phyloP scores from a whole-genome alignment of 768 basidiomycete genomes.

The Pleurotus ostreatus region DNA sequence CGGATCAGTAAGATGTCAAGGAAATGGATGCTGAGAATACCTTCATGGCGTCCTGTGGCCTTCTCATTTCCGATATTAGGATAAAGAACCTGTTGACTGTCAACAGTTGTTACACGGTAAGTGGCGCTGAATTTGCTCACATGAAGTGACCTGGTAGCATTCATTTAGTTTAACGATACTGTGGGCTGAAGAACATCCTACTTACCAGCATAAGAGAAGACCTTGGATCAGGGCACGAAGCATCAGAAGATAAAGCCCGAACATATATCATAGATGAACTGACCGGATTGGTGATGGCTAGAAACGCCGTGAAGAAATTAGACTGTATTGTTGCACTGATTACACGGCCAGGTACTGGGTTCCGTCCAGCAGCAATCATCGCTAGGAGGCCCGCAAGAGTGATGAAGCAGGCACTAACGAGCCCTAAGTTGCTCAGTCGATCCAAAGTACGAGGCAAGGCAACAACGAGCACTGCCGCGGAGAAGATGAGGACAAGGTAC shows the following conservation, averaged over 20 bases:
- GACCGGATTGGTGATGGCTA: conserved; percentile 52
- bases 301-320: conserved; percentile 44
- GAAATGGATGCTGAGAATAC: conserved; percentile 17
- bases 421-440: conserved; percentile 41
- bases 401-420: conserved; percentile 39
- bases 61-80: conserved; percentile 52
- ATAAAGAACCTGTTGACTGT: conserved; percentile 43
- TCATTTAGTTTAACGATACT: too few species aligned
- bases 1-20: neutral
- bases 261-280: conserved; percentile 8
- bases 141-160: conserved; percentile 43
- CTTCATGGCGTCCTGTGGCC: conserved; percentile 53
- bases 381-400: conserved; percentile 40
- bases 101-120: too few species aligned
- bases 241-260: neutral
- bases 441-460: conserved; percentile 46
- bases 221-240: conserved; percentile 19
- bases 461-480: conserved; percentile 35
- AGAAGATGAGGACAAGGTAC: conserved; percentile 41
- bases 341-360: conserved; percentile 37
- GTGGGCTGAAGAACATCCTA: neutral
- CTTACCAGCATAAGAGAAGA: conserved; percentile 48
- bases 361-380: conserved; percentile 47
- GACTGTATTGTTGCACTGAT: conserved; percentile 32
- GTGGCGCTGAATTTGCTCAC: conserved; percentile 20